phyloP scores from a whole-genome alignment of 1,139 yeast species.

The Yamadazyma buinensis region DNA sequence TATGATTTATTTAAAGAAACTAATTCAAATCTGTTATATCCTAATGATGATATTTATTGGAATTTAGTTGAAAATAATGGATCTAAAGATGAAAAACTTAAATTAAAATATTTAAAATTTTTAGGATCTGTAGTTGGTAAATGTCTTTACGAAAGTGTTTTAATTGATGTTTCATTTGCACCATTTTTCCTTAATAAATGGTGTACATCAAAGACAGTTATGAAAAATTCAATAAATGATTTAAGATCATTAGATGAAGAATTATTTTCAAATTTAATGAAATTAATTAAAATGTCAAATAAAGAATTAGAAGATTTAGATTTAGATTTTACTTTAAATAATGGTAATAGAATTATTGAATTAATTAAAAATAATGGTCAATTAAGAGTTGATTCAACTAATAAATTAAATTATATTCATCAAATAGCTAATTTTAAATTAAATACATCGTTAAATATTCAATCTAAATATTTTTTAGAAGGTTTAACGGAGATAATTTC shows the following conservation, averaged over 20 bases:
- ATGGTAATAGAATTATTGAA: slow-evolving; percentile 45
- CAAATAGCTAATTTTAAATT: slow-evolving; percentile 77
- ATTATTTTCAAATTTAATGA: slow-evolving; percentile 61
- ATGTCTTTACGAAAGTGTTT: slow-evolving; percentile 79
- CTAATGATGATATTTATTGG: slow-evolving; percentile 58
- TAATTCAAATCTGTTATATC: slow-evolving; percentile 58
- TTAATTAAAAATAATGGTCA: slow-evolving; percentile 47
- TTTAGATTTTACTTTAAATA: slow-evolving; percentile 59
- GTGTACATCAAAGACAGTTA: slow-evolving; percentile 32
- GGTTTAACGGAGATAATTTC: slow-evolving; percentile 72
- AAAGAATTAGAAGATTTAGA: slow-evolving; percentile 58
- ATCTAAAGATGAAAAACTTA: slow-evolving; percentile 22
- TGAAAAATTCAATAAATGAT: slow-evolving; percentile 72
- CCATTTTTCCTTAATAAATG: slow-evolving; percentile 81
- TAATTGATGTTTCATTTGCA: slow-evolving; percentile 82
- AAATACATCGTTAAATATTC: slow-evolving; percentile 57
- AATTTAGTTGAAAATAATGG: slow-evolving; percentile 23
- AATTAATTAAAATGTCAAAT: slow-evolving; percentile 53
- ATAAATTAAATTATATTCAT: slow-evolving; percentile 72
- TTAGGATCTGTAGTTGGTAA: slow-evolving; percentile 84
- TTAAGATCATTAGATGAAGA: slow-evolving; percentile 66
- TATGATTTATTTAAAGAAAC: slow-evolving; percentile 47
- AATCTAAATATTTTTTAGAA: slow-evolving; percentile 59
- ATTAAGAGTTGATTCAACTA: slow-evolving; percentile 52
- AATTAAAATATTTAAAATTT: slow-evolving; percentile 49